Evolutionary conservation across 2,329 filamentous ascomycete genomes (phyloP).

Genomic region (Tolypocladium inflatum): DNA sequence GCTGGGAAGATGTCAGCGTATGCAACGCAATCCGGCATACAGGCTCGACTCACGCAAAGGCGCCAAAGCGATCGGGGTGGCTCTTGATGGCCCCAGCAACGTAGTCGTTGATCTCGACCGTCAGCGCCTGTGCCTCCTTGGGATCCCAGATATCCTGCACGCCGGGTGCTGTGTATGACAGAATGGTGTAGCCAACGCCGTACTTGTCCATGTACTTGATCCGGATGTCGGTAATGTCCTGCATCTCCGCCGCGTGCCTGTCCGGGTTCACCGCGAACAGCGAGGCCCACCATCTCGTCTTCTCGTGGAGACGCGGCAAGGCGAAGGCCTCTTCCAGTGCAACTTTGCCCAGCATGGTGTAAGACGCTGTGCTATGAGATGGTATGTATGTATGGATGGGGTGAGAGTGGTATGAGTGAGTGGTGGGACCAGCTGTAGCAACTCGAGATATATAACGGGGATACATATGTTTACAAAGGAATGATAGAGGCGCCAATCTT

Average conservation of each 20-base stretch:
- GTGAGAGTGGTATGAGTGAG: neutral
- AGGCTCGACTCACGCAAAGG: slow-evolving; percentile 26
- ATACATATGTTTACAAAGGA: neutral
- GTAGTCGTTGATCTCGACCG: slow-evolving; percentile 33
- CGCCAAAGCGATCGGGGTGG: slow-evolving; percentile 31
- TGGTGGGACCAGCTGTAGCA: neutral
- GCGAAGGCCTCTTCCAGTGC: slow-evolving; percentile 54
- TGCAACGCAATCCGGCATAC: no score
- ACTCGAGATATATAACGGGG: neutral
- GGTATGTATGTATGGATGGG: neutral
- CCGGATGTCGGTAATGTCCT: slow-evolving; percentile 28
- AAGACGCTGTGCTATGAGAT: neutral
- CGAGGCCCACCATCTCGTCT: slow-evolving; percentile 50
- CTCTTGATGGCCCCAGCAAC: slow-evolving; percentile 26
- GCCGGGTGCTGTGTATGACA: slow-evolving; percentile 39
- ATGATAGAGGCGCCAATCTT: neutral
- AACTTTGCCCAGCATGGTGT: slow-evolving; percentile 48
- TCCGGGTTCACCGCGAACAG: slow-evolving; percentile 50
- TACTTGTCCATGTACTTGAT: slow-evolving; percentile 34
- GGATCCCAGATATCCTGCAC: slow-evolving; percentile 35
- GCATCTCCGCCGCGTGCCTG: slow-evolving; percentile 46
- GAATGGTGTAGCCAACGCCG: slow-evolving; percentile 37
- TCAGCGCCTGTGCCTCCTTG: slow-evolving; percentile 28
- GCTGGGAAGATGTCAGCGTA: slow-evolving; percentile 10
- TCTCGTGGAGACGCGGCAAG: slow-evolving; percentile 47